Conservation (phyloP, 1,284 basidiomycete genomes). For the Cerrena zonata region DNA sequence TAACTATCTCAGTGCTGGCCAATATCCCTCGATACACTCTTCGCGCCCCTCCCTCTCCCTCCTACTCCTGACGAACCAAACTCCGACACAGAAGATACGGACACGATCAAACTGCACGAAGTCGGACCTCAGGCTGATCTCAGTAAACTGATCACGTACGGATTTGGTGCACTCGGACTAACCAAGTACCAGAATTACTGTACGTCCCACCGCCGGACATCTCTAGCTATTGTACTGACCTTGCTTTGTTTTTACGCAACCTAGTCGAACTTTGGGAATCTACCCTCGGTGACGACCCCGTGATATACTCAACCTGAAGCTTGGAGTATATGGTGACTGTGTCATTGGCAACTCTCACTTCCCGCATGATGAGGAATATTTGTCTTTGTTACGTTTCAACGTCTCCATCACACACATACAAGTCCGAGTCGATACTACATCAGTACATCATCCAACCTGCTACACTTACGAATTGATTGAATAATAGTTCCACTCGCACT, state of each 20-base stretch:
- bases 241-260: not conserved
- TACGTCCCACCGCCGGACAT: not conserved
- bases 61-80: not conserved
- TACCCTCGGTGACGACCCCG: not conserved
- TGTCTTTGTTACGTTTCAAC: not conserved
- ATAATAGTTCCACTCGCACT: not conserved
- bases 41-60: no score
- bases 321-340: no score
- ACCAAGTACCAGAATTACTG: not conserved
- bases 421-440: not conserved
- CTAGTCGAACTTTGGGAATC: not conserved
- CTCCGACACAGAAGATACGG: not conserved
- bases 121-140: no score
- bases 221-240: not conserved
- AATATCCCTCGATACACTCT: not conserved
- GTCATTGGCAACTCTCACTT: no score
- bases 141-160: not conserved
- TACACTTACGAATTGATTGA: not conserved
- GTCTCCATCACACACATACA: not conserved
- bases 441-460: not conserved
- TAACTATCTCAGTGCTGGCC: not conserved
- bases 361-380: not conserved
- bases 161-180: not conserved
- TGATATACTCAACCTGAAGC: not conserved
- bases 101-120: not conserved